These are phyloP conservation scores for Anisodus acutangulus DNA, from an alignment of 257 asterid genomes.

Conservation along the genomic window DNA sequence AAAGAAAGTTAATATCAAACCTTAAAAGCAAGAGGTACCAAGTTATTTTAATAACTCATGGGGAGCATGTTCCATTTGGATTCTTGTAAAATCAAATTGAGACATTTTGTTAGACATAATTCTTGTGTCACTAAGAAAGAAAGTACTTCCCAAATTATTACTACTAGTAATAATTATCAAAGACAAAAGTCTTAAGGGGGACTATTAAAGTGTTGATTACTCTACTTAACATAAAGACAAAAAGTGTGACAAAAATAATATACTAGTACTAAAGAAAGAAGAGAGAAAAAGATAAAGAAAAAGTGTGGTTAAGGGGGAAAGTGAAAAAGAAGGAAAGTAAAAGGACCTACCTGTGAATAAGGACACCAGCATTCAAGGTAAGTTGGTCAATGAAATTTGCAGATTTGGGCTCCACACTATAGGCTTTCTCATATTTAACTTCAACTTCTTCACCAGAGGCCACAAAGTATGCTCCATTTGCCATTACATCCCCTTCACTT, in stretches of 20 bases:
- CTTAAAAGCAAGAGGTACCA: too few species aligned
- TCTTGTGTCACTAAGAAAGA: background rate
- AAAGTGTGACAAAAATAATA: constrained; percentile 7
- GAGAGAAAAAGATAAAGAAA: background rate
- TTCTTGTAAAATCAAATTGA: background rate
- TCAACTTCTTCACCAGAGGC: constrained; percentile 62
- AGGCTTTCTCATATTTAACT: constrained; percentile 63
- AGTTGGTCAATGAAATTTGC: constrained; percentile 56
- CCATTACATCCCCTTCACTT: constrained; percentile 66
- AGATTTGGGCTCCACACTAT: constrained; percentile 67
- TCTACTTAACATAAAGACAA: constrained; percentile 18
- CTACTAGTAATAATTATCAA: background rate
- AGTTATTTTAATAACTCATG: background rate
- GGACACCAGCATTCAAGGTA: constrained; percentile 58
- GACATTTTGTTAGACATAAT: background rate
- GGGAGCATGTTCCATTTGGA: background rate
- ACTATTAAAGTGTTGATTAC: constrained; percentile 19
- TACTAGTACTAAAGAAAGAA: background rate
- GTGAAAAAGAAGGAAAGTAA: constrained; percentile 21
- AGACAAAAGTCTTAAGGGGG: background rate
- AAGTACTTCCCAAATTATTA: background rate
- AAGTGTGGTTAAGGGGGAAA: background rate
- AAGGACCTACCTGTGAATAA: constrained; percentile 45
- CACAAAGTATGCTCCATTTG: constrained; percentile 64
- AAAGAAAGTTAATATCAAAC: too few species aligned